phyloP scores from a whole-genome alignment of 192 early-diverging fungal genomes.

The Polychytrium aggregatum region DNA sequence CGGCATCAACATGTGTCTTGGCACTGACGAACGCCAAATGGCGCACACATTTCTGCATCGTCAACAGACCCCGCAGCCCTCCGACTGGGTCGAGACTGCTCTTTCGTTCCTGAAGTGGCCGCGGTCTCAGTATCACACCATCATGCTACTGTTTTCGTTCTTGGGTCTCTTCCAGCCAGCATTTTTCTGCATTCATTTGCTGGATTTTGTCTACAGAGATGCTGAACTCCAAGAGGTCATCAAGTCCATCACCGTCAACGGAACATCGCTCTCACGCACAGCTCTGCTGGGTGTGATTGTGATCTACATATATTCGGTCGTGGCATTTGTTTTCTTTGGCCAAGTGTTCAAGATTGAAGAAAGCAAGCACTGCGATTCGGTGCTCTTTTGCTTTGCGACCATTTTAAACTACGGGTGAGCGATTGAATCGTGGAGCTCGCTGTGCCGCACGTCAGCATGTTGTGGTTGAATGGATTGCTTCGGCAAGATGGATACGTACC shows the following conservation, averaged over 20 bases:
- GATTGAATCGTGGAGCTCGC: too few relatives aligned
- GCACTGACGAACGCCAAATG: too few relatives aligned
- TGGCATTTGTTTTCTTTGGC: constrained; percentile 22
- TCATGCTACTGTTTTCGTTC: constrained; percentile 18
- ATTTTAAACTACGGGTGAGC: constrained; percentile 21
- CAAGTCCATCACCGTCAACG: constrained; percentile 20
- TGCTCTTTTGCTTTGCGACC: constrained; percentile 20
- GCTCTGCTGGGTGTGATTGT: constrained; percentile 24
- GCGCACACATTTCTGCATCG: too few relatives aligned
- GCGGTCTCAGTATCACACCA: constrained; percentile 21
- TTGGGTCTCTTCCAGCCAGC: constrained; percentile 14
- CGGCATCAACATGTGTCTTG: too few relatives aligned
- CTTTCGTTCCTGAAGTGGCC: too few relatives aligned
- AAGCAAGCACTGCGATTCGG: constrained; percentile 17
- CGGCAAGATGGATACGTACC: too few relatives aligned
- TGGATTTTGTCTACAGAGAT: constrained; percentile 26
- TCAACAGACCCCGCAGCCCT: too few relatives aligned
- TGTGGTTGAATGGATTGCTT: too few relatives aligned
- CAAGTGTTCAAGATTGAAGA: constrained; percentile 9
- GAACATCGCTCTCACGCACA: constrained; percentile 21
- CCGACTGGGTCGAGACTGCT: too few relatives aligned
- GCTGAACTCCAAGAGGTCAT: constrained; percentile 25
- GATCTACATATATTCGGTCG: constrained; percentile 20
- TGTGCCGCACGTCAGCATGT: too few relatives aligned
- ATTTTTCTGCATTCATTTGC: constrained; percentile 18